Percentiles rank a stretch among this genome's conserved stretches.
These are phyloP conservation scores for Psilocybe tampanensis DNA, from an alignment of 768 basidiomycete genomes.

Conservation along the genomic window DNA sequence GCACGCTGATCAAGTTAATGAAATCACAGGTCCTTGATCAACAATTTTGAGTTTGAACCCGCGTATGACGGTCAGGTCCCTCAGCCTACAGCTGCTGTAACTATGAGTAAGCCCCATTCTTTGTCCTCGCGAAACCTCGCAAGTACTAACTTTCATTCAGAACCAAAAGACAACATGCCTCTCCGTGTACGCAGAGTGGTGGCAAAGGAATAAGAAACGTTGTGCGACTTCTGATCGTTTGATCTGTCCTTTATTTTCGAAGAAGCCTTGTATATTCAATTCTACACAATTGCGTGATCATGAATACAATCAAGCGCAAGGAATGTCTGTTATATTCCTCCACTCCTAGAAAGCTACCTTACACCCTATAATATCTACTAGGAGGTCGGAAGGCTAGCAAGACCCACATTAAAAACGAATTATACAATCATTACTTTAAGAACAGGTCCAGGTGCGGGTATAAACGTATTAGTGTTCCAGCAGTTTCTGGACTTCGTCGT, in stretches of 20 bases:
- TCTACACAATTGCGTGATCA: neutral
- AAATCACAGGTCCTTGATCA: constrained; percentile 32
- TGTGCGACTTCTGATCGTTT: too few species aligned
- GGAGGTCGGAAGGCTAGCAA: neutral
- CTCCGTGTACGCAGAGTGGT: constrained; percentile 29
- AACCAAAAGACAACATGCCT: constrained; percentile 40
- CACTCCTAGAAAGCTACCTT: neutral
- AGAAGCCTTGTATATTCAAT: neutral
- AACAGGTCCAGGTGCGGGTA: constrained; percentile 4
- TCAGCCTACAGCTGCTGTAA: constrained; percentile 37
- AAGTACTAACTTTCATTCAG: constrained; percentile 16
- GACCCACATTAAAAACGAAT: constrained; percentile 8
- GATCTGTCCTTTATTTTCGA: neutral
- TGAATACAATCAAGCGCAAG: neutral
- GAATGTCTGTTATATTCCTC: neutral
- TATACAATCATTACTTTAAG: constrained; percentile 14
- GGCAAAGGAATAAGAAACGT: too few species aligned
- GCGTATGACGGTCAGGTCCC: constrained; percentile 38
- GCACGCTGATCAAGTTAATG: neutral
- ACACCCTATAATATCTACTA: neutral
- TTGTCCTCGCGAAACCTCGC: too few species aligned
- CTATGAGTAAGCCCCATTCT: constrained; percentile 51
- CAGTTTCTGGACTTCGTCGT: constrained; percentile 58
- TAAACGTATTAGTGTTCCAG: constrained; percentile 18
- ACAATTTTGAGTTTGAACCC: constrained; percentile 43